Percentiles rank a stretch among this genome's conserved stretches.
These are phyloP conservation scores for Apophysomyces ossiformis DNA, from an alignment of 371 early-diverging fungal species.

Conservation along the genomic window DNA sequence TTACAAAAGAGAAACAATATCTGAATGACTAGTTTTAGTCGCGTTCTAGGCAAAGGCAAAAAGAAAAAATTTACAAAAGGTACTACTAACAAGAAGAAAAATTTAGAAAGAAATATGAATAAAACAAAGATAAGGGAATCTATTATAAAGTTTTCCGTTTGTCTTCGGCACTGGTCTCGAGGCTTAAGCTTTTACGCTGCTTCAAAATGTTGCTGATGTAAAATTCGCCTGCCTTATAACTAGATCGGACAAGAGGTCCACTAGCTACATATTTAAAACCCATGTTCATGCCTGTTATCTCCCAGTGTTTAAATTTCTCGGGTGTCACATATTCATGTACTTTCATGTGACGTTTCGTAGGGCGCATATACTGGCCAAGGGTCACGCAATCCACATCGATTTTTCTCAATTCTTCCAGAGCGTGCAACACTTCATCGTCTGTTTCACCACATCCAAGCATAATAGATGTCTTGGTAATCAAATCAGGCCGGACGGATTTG, in stretches of 20 bases:
- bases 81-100: background rate
- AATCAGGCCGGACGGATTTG: slow-evolving; percentile 74
- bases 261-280: slow-evolving; percentile 97
- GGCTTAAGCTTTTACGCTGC: slow-evolving; percentile 50
- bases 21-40: too few species aligned
- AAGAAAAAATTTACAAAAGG: background rate
- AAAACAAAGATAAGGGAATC: background rate
- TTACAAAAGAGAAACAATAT: too few species aligned
- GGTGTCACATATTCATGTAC: slow-evolving; percentile 94
- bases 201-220: slow-evolving; percentile 89
- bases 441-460: slow-evolving; percentile 98
- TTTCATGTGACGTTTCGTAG: slow-evolving; percentile 98
- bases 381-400: slow-evolving; percentile 95
- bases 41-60: background rate
- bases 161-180: slow-evolving; percentile 13
- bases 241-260: slow-evolving; percentile 95
- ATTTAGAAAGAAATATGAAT: background rate
- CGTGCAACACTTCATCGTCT: slow-evolving; percentile 89
- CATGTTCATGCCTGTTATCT: slow-evolving; percentile 77
- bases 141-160: slow-evolving; percentile 2
- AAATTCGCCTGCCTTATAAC: slow-evolving; percentile 98
- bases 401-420: slow-evolving; percentile 85
- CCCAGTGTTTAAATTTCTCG: slow-evolving; percentile 92
- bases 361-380: slow-evolving; percentile 99
- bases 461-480: slow-evolving; percentile 96